Conservation (phyloP, 2,329 filamentous ascomycete species). For the Colletotrichum kahawae region DNA sequence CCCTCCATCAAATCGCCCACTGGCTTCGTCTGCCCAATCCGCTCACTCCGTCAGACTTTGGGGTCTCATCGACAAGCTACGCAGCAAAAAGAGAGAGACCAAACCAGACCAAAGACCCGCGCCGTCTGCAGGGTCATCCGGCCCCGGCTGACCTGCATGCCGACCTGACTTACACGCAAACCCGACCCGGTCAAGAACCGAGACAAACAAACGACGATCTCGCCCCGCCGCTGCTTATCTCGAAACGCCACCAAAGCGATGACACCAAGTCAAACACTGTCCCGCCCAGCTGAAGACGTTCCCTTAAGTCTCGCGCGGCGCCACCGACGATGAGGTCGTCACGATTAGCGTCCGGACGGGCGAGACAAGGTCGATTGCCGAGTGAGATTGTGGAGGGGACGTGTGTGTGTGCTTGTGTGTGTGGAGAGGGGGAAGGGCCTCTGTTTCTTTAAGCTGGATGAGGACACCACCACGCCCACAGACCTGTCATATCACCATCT, state of each 20-base stretch:
- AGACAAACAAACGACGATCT: background rate
- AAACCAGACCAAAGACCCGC: background rate
- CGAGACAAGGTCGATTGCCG: background rate
- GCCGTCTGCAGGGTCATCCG: background rate
- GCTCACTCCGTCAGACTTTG: background rate
- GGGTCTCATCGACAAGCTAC: background rate
- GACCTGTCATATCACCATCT: background rate
- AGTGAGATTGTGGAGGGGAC: background rate
- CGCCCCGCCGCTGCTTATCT: background rate
- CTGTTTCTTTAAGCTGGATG: background rate
- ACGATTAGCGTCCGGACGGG: background rate
- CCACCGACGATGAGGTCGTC: background rate
- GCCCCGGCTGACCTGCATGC: background rate
- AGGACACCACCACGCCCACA: background rate
- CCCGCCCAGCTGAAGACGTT: background rate
- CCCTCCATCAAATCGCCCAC: background rate
- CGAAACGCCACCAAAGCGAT: background rate
- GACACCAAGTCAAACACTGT: background rate
- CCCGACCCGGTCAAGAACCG: background rate
- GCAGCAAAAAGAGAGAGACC: background rate
- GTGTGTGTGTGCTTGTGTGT: background rate
- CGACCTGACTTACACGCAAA: background rate
- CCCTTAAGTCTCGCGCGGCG: background rate
- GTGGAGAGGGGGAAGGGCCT: background rate
- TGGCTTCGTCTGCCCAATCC: background rate